These are phyloP conservation scores for Nannizziopsis barbatae DNA, from an alignment of 2,329 filamentous ascomycete genomes.

Conservation along the genomic window DNA sequence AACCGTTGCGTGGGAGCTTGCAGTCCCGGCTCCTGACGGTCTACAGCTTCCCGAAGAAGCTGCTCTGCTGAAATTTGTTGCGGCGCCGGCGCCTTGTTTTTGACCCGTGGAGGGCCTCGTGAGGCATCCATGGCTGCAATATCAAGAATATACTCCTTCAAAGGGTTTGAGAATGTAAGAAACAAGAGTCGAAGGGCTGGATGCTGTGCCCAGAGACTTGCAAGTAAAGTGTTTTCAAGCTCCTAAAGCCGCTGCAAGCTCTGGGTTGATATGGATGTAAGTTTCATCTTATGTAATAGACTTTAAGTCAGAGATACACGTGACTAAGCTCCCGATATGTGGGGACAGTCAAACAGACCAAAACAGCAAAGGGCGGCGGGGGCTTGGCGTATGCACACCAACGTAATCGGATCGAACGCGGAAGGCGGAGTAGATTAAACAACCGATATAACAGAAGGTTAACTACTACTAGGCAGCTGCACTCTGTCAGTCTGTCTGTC, in stretches of 20 bases:
- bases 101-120: conserved; percentile 87
- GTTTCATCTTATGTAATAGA: too few relatives aligned
- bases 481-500: not conserved
- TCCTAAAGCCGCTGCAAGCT: too few relatives aligned
- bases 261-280: too few relatives aligned
- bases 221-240: too few relatives aligned
- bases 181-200: not conserved
- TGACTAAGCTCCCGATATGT: too few relatives aligned
- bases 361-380: too few relatives aligned
- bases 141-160: too few relatives aligned
- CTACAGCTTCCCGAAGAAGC: conserved; percentile 90
- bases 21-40: conserved; percentile 79
- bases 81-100: conserved; percentile 92
- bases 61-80: conserved; percentile 93
- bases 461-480: not conserved
- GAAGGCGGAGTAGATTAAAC: not conserved
- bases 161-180: not conserved
- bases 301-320: too few relatives aligned
- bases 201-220: not conserved
- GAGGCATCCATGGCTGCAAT: conserved; percentile 62
- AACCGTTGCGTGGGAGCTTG: conserved; percentile 91
- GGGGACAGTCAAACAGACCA: too few relatives aligned
- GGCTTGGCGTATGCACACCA: too few relatives aligned
- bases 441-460: not conserved
- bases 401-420: not conserved